Base-by-base conservation (phyloP, 352 stramenopile genomes). In the Phytophthora lateralis region DNA sequence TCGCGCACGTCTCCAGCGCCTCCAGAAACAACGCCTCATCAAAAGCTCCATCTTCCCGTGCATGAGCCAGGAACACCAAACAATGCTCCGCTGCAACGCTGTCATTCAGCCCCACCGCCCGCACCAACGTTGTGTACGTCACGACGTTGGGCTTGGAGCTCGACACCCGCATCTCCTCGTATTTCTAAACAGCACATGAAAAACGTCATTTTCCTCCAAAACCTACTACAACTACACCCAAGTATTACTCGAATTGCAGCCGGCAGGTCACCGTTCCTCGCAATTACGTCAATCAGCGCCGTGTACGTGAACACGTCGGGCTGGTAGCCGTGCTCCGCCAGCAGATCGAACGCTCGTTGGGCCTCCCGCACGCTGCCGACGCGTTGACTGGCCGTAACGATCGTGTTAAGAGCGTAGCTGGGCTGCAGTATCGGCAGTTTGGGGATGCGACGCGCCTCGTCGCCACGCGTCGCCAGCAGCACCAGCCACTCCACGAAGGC, bases 301-400 rank as follows among this genome's bases (percentile, higher is more conserved):
- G 83, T 93, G 66, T 90, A 90, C 32, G 83, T 87, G 66, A 93
- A 93, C 61, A 93, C 80, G 48, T 93, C 83, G 0, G 83, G 83
- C 49, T 82, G 71, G 53, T 82, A 93, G 12, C 78, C 76, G 59
- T 89, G 70, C 26, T 35, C 18, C 6, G 63, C 15, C 0, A 88
- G 48, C 52, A 88, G 41, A 11, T 85, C 65, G 41, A 93, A 93
- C 18, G 80, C 83, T 56, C 80, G 79, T 50, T 75, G 60, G 2
- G 83, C 83, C n/a, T 89, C 81, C 14, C 52, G 27, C 15, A 82
- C 67, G 39, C 78, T 88, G 0, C 81, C 80, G 9, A 73, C 80
- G 14, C 80, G 80, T 59, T 93, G 83, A 49, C 83, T 93, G 37
- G 80, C 74, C 9, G 83, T 90, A 11, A 93, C 80, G 39, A 93